Conservation (phyloP, 148 eudicot genomes). For the Salicornia ramosissima region DNA sequence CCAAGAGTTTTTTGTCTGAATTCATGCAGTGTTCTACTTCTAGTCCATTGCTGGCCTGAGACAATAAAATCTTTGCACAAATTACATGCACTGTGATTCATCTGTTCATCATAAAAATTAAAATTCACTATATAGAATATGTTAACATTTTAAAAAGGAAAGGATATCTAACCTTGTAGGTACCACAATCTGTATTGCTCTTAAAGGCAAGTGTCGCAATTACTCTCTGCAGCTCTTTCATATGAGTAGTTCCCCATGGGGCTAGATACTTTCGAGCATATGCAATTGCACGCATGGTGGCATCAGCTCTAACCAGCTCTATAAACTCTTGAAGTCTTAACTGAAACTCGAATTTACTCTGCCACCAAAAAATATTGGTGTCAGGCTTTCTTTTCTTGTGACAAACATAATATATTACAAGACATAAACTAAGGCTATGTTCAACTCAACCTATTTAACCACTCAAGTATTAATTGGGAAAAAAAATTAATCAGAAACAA, state of each 20-base stretch:
- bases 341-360: slow-evolving; percentile 98
- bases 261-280: slow-evolving; percentile 91
- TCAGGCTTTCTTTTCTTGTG: background rate
- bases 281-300: slow-evolving; percentile 61
- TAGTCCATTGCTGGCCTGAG: no score
- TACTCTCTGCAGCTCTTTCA: slow-evolving; percentile 94
- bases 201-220: slow-evolving; percentile 89
- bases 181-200: slow-evolving; percentile 77
- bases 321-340: slow-evolving; percentile 95
- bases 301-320: slow-evolving; percentile 87
- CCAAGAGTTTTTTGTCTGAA: no score
- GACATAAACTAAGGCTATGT: background rate
- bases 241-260: slow-evolving; percentile 84
- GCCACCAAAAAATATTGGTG: slow-evolving; percentile 21
- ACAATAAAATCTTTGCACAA: no score
- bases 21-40: no score
- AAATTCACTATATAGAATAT: background rate
- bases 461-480: no score
- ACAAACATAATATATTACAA: background rate
- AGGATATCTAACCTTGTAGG: slow-evolving; percentile 65
- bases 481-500: no score
- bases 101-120: background rate
- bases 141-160: background rate
- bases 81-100: background rate
- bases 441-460: no score